phyloP scores from a whole-genome alignment of 1,139 yeast genomes.

The Groenewaldozyma sp. region DNA sequence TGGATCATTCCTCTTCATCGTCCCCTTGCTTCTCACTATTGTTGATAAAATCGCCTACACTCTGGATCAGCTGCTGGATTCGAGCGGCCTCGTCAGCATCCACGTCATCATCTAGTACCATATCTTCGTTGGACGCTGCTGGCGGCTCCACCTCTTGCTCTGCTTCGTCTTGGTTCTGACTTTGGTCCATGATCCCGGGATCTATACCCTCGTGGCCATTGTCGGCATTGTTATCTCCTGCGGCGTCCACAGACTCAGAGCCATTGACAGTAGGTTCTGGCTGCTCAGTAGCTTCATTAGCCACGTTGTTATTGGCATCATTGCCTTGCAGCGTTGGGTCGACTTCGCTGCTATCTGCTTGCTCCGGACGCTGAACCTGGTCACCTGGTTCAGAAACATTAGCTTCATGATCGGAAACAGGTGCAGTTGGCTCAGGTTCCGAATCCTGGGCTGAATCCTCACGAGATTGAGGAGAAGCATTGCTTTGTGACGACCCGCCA shows the following conservation, averaged over 20 bases:
- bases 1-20: too few species aligned
- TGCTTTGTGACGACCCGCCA: neutral
- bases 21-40: too few species aligned
- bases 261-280: neutral
- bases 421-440: neutral
- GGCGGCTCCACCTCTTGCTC: slow-evolving; percentile 1
- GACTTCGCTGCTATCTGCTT: neutral
- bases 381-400: too few species aligned
- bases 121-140: slow-evolving; percentile 5
- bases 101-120: slow-evolving; percentile 10
- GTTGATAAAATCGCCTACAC: slow-evolving; percentile 28
- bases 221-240: neutral
- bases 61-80: slow-evolving; percentile 23
- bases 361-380: neutral
- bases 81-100: slow-evolving; percentile 16
- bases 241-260: neutral
- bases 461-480: neutral
- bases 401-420: neutral
- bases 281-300: neutral
- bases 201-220: neutral
- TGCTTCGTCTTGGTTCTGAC: slow-evolving; percentile 3
- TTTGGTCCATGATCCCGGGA: neutral
- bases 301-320: too few species aligned
- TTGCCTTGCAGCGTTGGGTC: neutral
- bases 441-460: neutral